phyloP scores from a whole-genome alignment of 2,329 filamentous ascomycete species.

The Aspergillus clavatus region DNA sequence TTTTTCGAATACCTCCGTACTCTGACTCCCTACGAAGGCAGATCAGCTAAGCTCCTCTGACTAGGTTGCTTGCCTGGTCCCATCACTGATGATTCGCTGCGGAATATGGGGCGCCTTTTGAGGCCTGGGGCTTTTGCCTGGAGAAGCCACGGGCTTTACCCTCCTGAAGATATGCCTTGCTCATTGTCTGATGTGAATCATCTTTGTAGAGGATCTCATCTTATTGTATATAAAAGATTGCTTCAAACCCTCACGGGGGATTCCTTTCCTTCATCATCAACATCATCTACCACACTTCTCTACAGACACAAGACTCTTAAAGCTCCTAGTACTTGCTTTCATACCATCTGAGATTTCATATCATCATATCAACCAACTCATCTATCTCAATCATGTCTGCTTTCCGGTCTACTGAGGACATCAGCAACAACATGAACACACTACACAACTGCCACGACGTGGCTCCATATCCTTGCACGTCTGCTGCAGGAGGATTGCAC shows the following conservation, averaged over 20 bases:
- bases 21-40: no score
- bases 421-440: background rate
- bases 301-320: background rate
- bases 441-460: background rate
- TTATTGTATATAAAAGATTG: background rate
- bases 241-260: background rate
- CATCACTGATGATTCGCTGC: background rate
- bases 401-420: background rate
- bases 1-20: no score
- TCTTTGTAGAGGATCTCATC: background rate
- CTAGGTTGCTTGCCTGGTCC: background rate
- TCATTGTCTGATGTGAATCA: background rate
- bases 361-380: background rate
- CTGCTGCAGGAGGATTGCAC: background rate
- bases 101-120: background rate
- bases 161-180: background rate
- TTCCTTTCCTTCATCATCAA: constrained; percentile 1
- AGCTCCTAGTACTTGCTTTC: background rate
- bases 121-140: background rate
- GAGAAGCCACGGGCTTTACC: background rate
- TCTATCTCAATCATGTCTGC: background rate
- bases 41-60: background rate
- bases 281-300: background rate
- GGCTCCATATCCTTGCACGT: background rate
- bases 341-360: background rate